Conservation (phyloP, 257 asterid species). For the Osmanthus fragrans region DNA sequence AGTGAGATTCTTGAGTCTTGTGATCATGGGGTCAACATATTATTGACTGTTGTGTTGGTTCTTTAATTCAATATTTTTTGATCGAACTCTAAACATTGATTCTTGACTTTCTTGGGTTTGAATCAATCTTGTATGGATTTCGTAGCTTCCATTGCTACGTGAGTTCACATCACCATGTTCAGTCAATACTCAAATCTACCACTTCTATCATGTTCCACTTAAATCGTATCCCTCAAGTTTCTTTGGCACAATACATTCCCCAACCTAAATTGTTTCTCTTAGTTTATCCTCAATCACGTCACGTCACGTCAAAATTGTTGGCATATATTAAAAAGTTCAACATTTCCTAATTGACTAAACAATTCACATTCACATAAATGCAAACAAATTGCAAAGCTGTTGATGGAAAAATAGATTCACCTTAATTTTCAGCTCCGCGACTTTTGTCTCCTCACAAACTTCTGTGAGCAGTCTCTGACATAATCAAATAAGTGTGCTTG, state of each 20-base stretch:
- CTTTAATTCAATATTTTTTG: too few species aligned
- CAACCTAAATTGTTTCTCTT: neutral
- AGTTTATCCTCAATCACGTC: neutral
- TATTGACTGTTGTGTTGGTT: too few species aligned
- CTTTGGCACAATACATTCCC: neutral
- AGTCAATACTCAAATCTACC: neutral
- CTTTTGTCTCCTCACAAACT: slow-evolving; percentile 77
- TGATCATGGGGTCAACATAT: too few species aligned
- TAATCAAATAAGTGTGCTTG: neutral
- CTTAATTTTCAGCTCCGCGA: slow-evolving; percentile 83
- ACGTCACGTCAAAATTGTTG: neutral
- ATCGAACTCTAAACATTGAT: too few species aligned
- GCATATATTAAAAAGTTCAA: slow-evolving; percentile 1
- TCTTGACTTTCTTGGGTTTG: too few species aligned
- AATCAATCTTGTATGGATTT: too few species aligned
- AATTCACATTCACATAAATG: neutral
- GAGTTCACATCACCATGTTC: neutral
- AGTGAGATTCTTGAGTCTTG: too few species aligned
- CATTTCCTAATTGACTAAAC: neutral
- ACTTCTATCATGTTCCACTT: neutral
- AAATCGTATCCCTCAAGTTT: neutral
- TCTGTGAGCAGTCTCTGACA: slow-evolving; percentile 65
- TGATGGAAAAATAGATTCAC: slow-evolving; percentile 30
- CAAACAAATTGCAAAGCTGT: slow-evolving; percentile 5
- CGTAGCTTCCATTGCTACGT: too few species aligned